phyloP scores from a whole-genome alignment of 2,329 filamentous ascomycete species.

The Diaporthe sp. region DNA sequence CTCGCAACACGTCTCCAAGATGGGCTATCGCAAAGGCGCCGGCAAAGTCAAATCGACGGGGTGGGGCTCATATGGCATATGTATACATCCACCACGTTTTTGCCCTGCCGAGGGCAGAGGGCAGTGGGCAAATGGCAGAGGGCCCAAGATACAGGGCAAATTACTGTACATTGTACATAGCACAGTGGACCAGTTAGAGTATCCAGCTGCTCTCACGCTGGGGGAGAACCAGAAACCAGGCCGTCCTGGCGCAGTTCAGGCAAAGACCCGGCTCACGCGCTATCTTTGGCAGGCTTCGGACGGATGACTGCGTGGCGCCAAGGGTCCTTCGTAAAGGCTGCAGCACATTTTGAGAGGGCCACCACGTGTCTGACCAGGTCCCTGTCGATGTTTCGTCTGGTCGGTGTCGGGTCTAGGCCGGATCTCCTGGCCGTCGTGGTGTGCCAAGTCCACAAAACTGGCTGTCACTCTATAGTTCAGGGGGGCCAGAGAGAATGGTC shows the following conservation, averaged over 20 bases:
- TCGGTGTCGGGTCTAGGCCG: slow-evolving; percentile 25
- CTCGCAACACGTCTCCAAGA: slow-evolving; percentile 9
- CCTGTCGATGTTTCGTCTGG: slow-evolving; percentile 26
- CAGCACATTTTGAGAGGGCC: slow-evolving; percentile 14
- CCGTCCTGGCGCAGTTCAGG: not conserved
- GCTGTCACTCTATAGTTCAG: slow-evolving; percentile 5
- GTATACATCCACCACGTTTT: not conserved
- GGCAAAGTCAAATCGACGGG: slow-evolving; percentile 13
- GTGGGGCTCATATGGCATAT: not conserved
- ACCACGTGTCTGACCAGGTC: slow-evolving; percentile 34
- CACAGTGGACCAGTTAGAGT: not conserved
- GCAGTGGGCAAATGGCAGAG: not conserved
- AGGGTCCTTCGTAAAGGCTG: slow-evolving; percentile 25
- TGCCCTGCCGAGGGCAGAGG: not conserved
- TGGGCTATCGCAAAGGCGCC: not conserved
- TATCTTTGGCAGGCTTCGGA: slow-evolving; percentile 30
- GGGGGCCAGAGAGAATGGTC: not conserved
- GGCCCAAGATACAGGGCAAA: not conserved
- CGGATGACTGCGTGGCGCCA: slow-evolving; percentile 28
- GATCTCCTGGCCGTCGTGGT: slow-evolving; percentile 13
- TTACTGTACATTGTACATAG: not conserved
- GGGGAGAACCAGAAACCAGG: not conserved
- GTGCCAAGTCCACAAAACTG: slow-evolving; percentile 18
- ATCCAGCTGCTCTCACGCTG: not conserved
- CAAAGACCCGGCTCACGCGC: slow-evolving; percentile 14